A percentile compares a stretch with the other conserved stretches of the same genome.
phyloP scores from a whole-genome alignment of 1,284 basidiomycete genomes.

The Caloboletus firmus region DNA sequence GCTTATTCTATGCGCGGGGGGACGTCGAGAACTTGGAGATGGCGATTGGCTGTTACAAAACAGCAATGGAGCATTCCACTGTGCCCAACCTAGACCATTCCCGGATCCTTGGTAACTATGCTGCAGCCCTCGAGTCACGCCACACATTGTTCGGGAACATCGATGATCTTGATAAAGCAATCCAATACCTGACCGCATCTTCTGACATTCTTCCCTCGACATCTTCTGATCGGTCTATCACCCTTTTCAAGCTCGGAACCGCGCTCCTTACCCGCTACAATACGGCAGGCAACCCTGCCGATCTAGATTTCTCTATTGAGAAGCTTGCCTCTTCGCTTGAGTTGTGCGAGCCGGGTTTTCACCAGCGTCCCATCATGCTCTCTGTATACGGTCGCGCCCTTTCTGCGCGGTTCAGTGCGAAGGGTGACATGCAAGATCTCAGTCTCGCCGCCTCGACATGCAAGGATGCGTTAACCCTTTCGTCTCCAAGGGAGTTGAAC shows the following conservation, averaged over 20 bases:
- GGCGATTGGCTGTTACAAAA: conserved; percentile 20
- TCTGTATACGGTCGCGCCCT: conserved; percentile 19
- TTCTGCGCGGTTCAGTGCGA: conserved; percentile 14
- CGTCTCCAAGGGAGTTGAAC: conserved; percentile 1
- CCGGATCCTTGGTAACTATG: conserved; percentile 25
- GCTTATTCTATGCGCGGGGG: conserved; percentile 11
- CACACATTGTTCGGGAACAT: conserved; percentile 10
- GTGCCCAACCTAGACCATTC: conserved; percentile 19
- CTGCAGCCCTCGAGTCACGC: conserved; percentile 20
- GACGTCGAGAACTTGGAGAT: conserved; percentile 15
- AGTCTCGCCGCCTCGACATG: conserved; percentile 14
- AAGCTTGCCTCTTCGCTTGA: conserved; percentile 17
- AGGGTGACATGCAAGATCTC: conserved; percentile 19
- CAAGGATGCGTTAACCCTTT: conserved; percentile 14
- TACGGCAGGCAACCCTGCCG: conserved; percentile 4
- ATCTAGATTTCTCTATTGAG: conserved; percentile 22
- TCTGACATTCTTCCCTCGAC: conserved; percentile 17
- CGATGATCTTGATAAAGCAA: conserved; percentile 25
- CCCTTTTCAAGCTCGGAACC: conserved; percentile 17
- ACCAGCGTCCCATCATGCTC: conserved; percentile 12
- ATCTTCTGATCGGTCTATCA: conserved; percentile 6
- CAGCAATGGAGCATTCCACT: conserved; percentile 21
- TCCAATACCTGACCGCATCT: conserved; percentile 22
- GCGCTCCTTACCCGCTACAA: conserved; percentile 13
- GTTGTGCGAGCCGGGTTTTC: conserved; percentile 10